Percentiles rank a stretch among this genome's conserved stretches.
Evolutionary conservation across 2,329 filamentous ascomycete genomes (phyloP).

Genomic region (Monosporascus sp.): DNA sequence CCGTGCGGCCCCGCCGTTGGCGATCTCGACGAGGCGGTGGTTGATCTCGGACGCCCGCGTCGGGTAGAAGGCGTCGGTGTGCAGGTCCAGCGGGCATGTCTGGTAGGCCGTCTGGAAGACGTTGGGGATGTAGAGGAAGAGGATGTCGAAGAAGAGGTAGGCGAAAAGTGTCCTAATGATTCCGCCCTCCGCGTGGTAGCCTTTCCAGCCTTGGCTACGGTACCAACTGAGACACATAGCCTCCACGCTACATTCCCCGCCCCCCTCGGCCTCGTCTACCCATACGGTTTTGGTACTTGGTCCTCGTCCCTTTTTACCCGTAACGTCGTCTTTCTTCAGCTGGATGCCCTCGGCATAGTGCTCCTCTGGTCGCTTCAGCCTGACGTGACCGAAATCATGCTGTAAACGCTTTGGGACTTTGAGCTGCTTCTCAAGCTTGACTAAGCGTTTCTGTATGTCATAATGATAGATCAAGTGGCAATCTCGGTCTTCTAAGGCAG

Average conservation of each 20-base stretch:
- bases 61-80: slow-evolving; percentile 88
- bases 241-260: slow-evolving; percentile 80
- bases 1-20: slow-evolving; percentile 67
- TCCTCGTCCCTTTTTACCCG: slow-evolving; percentile 33
- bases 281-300: slow-evolving; percentile 73
- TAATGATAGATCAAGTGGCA: slow-evolving; percentile 93
- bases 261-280: slow-evolving; percentile 69
- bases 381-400: slow-evolving; percentile 87
- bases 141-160: slow-evolving; percentile 86
- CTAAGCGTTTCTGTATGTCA: slow-evolving; percentile 88
- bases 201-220: slow-evolving; percentile 79
- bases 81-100: slow-evolving; percentile 85
- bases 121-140: slow-evolving; percentile 91
- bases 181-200: slow-evolving; percentile 87
- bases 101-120: slow-evolving; percentile 97
- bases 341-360: slow-evolving; percentile 73
- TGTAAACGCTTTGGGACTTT: slow-evolving; percentile 80
- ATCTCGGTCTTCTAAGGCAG: slow-evolving; percentile 77
- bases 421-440: slow-evolving; percentile 80
- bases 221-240: slow-evolving; percentile 91
- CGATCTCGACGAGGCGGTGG: slow-evolving; percentile 76
- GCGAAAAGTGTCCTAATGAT: slow-evolving; percentile 87
- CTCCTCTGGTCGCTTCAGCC: slow-evolving; percentile 68
- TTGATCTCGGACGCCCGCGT: slow-evolving; percentile 87
- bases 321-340: slow-evolving; percentile 55